Conservation (phyloP, 768 basidiomycete species). For the Tylopilus vinaceipallidus region DNA sequence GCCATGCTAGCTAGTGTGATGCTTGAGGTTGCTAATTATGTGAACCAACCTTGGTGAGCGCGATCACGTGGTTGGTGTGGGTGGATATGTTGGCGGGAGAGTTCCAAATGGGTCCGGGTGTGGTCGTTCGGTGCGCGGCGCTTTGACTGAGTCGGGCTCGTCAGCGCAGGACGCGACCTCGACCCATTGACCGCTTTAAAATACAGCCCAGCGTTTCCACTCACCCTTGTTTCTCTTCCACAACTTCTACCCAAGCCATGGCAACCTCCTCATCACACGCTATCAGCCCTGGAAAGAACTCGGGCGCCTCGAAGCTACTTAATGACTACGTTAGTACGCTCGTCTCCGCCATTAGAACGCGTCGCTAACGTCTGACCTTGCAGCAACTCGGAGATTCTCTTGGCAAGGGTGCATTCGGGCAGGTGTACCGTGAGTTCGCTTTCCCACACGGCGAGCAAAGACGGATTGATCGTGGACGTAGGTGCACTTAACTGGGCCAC, state of each 20-base stretch:
- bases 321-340: constrained; percentile 57
- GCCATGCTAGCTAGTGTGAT: no score
- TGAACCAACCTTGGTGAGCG: constrained; percentile 6
- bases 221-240: neutral
- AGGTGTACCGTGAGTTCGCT: constrained; percentile 81
- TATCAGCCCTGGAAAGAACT: constrained; percentile 23
- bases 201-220: neutral
- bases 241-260: constrained; percentile 16
- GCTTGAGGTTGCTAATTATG: constrained; percentile 2
- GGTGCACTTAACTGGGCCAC: constrained; percentile 93
- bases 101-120: constrained; percentile 34
- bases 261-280: constrained; percentile 17
- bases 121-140: constrained; percentile 13
- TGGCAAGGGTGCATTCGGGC: constrained; percentile 97
- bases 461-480: constrained; percentile 63
- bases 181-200: constrained; percentile 13
- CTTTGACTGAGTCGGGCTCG: constrained; percentile 26
- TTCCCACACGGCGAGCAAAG: constrained; percentile 42
- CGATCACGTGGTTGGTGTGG: constrained; percentile 24
- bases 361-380: constrained; percentile 8
- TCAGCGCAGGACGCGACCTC: constrained; percentile 39
- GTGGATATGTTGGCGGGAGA: constrained; percentile 6
- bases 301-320: constrained; percentile 50
- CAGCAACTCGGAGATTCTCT: constrained; percentile 96
- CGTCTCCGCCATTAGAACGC: neutral